Base-by-base conservation (phyloP, 805 yeast species). In the Metschnikowia dekortorum region DNA sequence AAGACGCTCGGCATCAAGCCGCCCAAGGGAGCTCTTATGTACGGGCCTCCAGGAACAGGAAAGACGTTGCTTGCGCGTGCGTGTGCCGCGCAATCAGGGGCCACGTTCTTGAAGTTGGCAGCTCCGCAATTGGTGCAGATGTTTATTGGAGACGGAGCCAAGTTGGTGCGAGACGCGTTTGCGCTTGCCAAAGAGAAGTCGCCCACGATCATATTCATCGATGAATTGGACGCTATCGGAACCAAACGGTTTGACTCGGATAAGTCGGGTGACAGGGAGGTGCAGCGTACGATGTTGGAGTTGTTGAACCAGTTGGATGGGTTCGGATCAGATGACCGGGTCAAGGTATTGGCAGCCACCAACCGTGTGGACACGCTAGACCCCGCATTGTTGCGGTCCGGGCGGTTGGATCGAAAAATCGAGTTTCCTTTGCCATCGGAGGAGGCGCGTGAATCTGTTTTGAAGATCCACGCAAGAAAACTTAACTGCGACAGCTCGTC, bases 341-440 rank as follows among this genome's bases (percentile, higher is more conserved):
- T 58, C 48, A 58, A 58, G 53, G 61, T 58, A 22, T 48, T 58
- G 51, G 61, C 61, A 2, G 61, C 61, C 38, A 58, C 61, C 11
- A 58, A 58, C 52, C 53, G 61, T 37, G 60, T 56, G 39, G 61
- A 58, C 49, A 56, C 60, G 10, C 57, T 58, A 52, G 61, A 58
- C 46, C 61, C 61, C 8, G 61, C 61, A 13, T 56, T 58, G 54
- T 55, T 58, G 58, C 57, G 61, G 18, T 54, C 60, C 13, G 61
- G 61, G 11, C 57, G 61, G n/a, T 58, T 58, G 57, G 61, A 58
- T 51, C 42, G 61, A 8, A 58, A 58, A 41, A 58, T 58, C 62
- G 99, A 94, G 73, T 94, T 94, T 72, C 99, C 99, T 48, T 78
- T 94, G 60, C 99, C 99, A 13, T 82, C 94, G 16, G 99, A 94